Evolutionary conservation across 2,329 filamentous ascomycete species (phyloP).

Genomic region (Nothopassalora personata): DNA sequence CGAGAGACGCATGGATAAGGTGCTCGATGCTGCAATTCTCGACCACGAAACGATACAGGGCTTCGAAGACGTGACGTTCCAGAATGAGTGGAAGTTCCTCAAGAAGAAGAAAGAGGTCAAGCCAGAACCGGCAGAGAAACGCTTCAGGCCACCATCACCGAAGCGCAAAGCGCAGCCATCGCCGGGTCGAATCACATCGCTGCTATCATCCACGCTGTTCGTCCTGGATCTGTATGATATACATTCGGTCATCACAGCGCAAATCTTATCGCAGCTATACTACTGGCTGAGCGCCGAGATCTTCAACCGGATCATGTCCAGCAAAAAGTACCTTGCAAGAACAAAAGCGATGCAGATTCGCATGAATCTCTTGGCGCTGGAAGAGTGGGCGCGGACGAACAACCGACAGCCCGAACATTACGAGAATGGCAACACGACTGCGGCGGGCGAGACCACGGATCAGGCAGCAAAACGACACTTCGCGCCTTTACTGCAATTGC

Average conservation of each 20-base stretch:
- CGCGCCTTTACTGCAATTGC: constrained; percentile 81
- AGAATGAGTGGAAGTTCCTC: constrained; percentile 98
- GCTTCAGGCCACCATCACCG: constrained; percentile 85
- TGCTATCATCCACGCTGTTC: constrained; percentile 92
- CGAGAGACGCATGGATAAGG: constrained; percentile 91
- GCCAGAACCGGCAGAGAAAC: constrained; percentile 80
- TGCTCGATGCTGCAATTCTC: constrained; percentile 86
- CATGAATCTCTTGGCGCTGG: constrained; percentile 93
- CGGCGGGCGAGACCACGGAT: constrained; percentile 78
- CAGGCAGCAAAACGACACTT: constrained; percentile 81
- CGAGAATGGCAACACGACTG: constrained; percentile 81
- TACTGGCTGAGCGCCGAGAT: constrained; percentile 96
- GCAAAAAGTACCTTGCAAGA: constrained; percentile 84
- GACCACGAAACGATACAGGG: constrained; percentile 98
- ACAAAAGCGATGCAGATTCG: constrained; percentile 99
- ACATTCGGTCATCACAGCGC: constrained; percentile 89
- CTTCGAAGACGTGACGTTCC: constrained; percentile 93
- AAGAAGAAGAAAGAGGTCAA: constrained; percentile 86
- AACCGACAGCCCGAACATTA: constrained; percentile 94
- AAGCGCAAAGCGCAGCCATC: constrained; percentile 88
- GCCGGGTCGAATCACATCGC: constrained; percentile 89
- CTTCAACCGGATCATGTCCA: constrained; percentile 97
- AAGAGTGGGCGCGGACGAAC: constrained; percentile 93
- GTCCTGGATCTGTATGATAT: constrained; percentile 98
- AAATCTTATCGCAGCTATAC: constrained; percentile 85